A percentile compares a stretch with the other conserved stretches of the same genome.
Evolutionary conservation across 805 yeast genomes (phyloP).

Genomic region (Kurtzmaniella fragi): DNA sequence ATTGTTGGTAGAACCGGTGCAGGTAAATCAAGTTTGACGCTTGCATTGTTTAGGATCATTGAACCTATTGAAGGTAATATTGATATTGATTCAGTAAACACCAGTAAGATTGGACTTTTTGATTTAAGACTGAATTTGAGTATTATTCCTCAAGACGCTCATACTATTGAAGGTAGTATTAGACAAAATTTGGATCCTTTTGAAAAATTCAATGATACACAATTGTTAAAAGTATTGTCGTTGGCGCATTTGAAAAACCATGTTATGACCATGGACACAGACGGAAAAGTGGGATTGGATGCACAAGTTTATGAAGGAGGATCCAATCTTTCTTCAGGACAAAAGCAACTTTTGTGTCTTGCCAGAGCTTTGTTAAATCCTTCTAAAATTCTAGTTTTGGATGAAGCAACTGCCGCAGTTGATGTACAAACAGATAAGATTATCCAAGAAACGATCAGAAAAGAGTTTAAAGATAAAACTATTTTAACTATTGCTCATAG

Average conservation of each 20-base stretch:
- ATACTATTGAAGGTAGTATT: slow-evolving; percentile 20
- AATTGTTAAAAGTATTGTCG: slow-evolving; percentile 22
- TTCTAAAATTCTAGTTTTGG: slow-evolving; percentile 15
- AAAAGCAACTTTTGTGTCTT: slow-evolving; percentile 18
- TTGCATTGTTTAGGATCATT: slow-evolving; percentile 23
- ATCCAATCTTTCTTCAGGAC: slow-evolving; percentile 21
- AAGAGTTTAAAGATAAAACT: slow-evolving; percentile 20
- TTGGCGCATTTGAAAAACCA: slow-evolving; percentile 22
- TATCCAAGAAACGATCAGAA: slow-evolving; percentile 21
- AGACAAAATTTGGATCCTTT: slow-evolving; percentile 25
- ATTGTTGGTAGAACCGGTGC: slow-evolving; percentile 29
- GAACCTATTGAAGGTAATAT: slow-evolving; percentile 22
- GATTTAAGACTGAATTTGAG: slow-evolving; percentile 23
- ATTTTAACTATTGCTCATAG: slow-evolving; percentile 25
- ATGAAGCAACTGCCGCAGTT: slow-evolving; percentile 25
- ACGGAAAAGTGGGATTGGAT: slow-evolving; percentile 4
- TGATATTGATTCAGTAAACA: slow-evolving; percentile 18
- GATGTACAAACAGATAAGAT: slow-evolving; percentile 24
- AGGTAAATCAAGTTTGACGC: slow-evolving; percentile 23
- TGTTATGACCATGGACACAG: slow-evolving; percentile 18
- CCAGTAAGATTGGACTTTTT: slow-evolving; percentile 18
- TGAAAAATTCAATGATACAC: slow-evolving; percentile 15
- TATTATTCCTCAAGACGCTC: slow-evolving; percentile 26
- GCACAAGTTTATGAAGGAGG: slow-evolving; percentile 19
- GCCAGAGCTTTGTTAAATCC: slow-evolving; percentile 18